Evolutionary conservation across 257 asterid species (phyloP).

Genomic region (Forsythia viridissima): DNA sequence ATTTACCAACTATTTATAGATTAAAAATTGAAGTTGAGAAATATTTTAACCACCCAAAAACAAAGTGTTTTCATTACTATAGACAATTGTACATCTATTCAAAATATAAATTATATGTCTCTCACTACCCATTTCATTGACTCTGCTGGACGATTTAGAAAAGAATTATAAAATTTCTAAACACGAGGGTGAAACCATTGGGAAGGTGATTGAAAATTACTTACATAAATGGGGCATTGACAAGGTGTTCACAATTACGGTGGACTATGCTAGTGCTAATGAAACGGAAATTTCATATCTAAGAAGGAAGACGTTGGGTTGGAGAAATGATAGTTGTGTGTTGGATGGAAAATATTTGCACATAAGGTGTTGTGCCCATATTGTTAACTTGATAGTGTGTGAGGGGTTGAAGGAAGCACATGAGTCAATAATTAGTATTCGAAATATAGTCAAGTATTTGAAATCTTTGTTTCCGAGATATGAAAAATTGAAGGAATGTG

Average conservation of each 20-base stretch:
- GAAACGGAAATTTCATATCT: not conserved
- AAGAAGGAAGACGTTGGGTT: not conserved
- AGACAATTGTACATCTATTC: not conserved
- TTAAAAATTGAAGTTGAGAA: not conserved
- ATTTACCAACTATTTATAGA: too few relatives aligned
- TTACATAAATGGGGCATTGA: not conserved
- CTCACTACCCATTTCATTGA: not conserved
- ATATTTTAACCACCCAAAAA: too few relatives aligned
- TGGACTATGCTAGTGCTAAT: conserved; percentile 5
- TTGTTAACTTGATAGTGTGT: not conserved
- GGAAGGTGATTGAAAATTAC: conserved; percentile 3
- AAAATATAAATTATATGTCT: too few relatives aligned
- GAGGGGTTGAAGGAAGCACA: not conserved
- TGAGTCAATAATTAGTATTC: not conserved
- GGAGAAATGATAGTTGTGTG: not conserved
- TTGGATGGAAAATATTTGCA: not conserved
- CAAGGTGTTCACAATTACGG: not conserved
- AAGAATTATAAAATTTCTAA: not conserved
- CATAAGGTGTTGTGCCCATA: not conserved
- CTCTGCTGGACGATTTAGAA: not conserved
- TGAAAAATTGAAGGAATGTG: too few relatives aligned
- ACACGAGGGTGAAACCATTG: conserved; percentile 3
- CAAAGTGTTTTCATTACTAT: not conserved
- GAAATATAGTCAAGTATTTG: not conserved
- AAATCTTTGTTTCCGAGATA: not conserved